A percentile compares a stretch with the other conserved stretches of the same genome.
Evolutionary conservation across 2,329 filamentous ascomycete species (phyloP).

Genomic region (Furcasterigmium furcatum): DNA sequence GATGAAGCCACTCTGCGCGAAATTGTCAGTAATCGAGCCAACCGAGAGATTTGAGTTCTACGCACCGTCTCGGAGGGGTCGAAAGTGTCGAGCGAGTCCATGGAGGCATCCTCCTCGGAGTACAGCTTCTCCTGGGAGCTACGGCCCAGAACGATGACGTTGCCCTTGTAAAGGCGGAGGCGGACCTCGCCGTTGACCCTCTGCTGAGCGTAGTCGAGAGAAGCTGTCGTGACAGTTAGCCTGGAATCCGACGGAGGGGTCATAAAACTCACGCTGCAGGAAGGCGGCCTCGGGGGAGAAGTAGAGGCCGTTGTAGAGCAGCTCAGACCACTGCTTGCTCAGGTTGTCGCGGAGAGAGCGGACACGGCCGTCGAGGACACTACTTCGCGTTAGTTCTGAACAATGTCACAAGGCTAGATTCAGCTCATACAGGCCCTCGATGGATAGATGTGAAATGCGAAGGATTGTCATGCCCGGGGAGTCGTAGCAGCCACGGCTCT

Average conservation of each 20-base stretch:
- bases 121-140: slow-evolving; percentile 47
- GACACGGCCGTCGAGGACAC: slow-evolving; percentile 50
- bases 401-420: too few relatives aligned
- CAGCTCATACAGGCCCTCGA: slow-evolving; percentile 56
- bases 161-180: slow-evolving; percentile 33
- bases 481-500: slow-evolving; percentile 50
- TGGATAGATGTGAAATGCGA: slow-evolving; percentile 32
- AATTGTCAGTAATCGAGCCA: neutral
- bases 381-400: too few relatives aligned
- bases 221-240: slow-evolving; percentile 4
- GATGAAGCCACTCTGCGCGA: slow-evolving; percentile 50
- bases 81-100: slow-evolving; percentile 46
- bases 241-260: fast-evolving
- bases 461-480: slow-evolving; percentile 19
- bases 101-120: slow-evolving; percentile 42
- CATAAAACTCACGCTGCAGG: slow-evolving; percentile 3
- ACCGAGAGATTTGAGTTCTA: neutral
- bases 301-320: slow-evolving; percentile 45
- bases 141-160: slow-evolving; percentile 41
- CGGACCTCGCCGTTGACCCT: slow-evolving; percentile 18
- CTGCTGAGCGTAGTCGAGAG: slow-evolving; percentile 9
- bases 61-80: slow-evolving; percentile 31
- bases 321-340: slow-evolving; percentile 29
- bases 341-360: slow-evolving; percentile 51
- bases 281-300: slow-evolving; percentile 40